These are phyloP conservation scores for Agaricus blazei DNA, from an alignment of 768 basidiomycete genomes.

Conservation along the genomic window DNA sequence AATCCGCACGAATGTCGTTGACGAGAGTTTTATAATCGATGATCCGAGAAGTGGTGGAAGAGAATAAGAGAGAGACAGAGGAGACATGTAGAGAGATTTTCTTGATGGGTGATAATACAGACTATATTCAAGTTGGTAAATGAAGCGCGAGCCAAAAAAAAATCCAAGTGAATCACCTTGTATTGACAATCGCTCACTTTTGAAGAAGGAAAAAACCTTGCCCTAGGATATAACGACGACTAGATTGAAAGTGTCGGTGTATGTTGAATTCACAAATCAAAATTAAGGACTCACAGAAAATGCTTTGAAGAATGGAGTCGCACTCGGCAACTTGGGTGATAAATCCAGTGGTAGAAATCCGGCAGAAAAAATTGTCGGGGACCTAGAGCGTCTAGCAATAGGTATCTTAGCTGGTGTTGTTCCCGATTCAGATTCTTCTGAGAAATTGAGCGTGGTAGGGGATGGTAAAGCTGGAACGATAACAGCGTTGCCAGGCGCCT, in stretches of 20 bases:
- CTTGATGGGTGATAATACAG: constrained; percentile 41
- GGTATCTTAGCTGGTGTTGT: background rate
- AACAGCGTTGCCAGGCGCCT: background rate
- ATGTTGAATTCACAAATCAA: constrained; percentile 2
- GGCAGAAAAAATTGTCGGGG: constrained; percentile 7
- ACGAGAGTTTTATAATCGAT: constrained; percentile 41
- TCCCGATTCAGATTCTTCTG: constrained; percentile 3
- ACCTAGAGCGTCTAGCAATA: constrained; percentile 1
- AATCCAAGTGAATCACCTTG: constrained; percentile 25
- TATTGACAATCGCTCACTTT: constrained; percentile 35
- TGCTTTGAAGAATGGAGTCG: constrained; percentile 36
- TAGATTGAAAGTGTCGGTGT: constrained; percentile 14
- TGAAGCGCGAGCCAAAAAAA: background rate
- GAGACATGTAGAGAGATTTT: constrained; percentile 37
- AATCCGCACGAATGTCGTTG: constrained; percentile 32
- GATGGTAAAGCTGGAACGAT: background rate
- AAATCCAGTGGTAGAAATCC: constrained; percentile 11
- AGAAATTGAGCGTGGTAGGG: constrained; percentile 8
- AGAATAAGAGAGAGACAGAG: constrained; percentile 38
- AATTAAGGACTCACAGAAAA: constrained; percentile 32
- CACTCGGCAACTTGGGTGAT: constrained; percentile 22
- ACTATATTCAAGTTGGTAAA: constrained; percentile 24
- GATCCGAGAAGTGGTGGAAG: constrained; percentile 24
- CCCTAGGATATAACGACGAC: constrained; percentile 45
- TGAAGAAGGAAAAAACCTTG: constrained; percentile 29